A percentile compares a stretch with the other conserved stretches of the same genome.
These are phyloP conservation scores for Fagopyrum homotropicum DNA, from an alignment of 148 eudicot genomes.

Conservation along the genomic window DNA sequence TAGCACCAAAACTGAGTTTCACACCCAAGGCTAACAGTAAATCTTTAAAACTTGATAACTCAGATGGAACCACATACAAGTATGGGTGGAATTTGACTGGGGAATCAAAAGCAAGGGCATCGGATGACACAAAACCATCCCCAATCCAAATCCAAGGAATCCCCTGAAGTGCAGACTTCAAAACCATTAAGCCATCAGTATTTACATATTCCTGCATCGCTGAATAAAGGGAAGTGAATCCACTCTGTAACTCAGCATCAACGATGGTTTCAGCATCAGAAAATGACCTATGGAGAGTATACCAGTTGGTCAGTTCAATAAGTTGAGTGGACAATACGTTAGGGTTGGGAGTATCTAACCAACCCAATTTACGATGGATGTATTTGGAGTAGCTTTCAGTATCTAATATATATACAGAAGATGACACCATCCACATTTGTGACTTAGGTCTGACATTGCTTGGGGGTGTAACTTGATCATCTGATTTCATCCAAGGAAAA, in stretches of 20 bases:
- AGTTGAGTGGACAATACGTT: constrained; percentile 63
- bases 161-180: constrained; percentile 63
- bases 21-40: constrained; percentile 83
- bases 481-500: constrained; percentile 75
- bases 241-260: constrained; percentile 61
- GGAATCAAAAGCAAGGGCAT: constrained; percentile 91
- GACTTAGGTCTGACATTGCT: constrained; percentile 66
- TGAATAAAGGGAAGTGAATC: constrained; percentile 52
- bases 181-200: constrained; percentile 34
- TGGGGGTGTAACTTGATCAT: constrained; percentile 59
- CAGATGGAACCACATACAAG: constrained; percentile 92
- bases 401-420: constrained; percentile 69
- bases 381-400: constrained; percentile 57
- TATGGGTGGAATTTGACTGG: constrained; percentile 94
- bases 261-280: constrained; percentile 33
- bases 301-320: constrained; percentile 53
- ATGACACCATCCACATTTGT: constrained; percentile 90
- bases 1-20: constrained; percentile 66
- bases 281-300: constrained; percentile 47
- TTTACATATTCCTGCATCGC: constrained; percentile 59
- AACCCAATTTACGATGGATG: constrained; percentile 68
- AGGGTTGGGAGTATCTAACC: constrained; percentile 58
- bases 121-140: constrained; percentile 79
- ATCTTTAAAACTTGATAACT: constrained; percentile 66
- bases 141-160: constrained; percentile 96